Conservation (phyloP, 1,284 basidiomycete species). For the Moesziomyces parantarcticus region DNA sequence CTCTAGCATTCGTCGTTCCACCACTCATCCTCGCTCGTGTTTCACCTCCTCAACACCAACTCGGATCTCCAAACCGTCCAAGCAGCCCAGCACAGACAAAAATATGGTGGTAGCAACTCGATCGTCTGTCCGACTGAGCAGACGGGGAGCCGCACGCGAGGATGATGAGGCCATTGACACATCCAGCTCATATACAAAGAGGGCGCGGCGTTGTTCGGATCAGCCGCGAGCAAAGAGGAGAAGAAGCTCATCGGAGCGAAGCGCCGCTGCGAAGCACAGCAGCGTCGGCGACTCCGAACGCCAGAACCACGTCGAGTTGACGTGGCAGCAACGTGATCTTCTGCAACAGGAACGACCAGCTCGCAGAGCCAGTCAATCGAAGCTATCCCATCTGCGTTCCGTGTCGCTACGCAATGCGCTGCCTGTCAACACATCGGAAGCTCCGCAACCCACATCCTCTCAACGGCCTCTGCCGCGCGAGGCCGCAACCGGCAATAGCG, state of each 20-base stretch:
- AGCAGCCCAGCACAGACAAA: too few relatives aligned
- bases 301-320: slow-evolving; percentile 1
- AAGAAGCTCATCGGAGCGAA: slow-evolving; percentile 3
- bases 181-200: too few relatives aligned
- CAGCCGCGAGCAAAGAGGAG: background rate
- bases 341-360: background rate
- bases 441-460: too few relatives aligned
- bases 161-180: too few relatives aligned
- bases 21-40: too few relatives aligned
- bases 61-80: too few relatives aligned
- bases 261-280: background rate
- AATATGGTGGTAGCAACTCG: slow-evolving; percentile 16
- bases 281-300: background rate
- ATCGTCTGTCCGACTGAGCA: slow-evolving; percentile 7
- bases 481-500: too few relatives aligned
- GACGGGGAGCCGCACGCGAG: background rate
- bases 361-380: background rate
- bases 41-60: too few relatives aligned
- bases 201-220: too few relatives aligned
- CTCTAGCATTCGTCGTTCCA: too few relatives aligned
- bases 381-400: slow-evolving; percentile 3
- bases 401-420: background rate
- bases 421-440: too few relatives aligned
- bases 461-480: too few relatives aligned
- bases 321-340: slow-evolving; percentile 22